Base-by-base conservation (phyloP, 2,329 filamentous ascomycete species). In the Arthrobotrys megalospora region DNA sequence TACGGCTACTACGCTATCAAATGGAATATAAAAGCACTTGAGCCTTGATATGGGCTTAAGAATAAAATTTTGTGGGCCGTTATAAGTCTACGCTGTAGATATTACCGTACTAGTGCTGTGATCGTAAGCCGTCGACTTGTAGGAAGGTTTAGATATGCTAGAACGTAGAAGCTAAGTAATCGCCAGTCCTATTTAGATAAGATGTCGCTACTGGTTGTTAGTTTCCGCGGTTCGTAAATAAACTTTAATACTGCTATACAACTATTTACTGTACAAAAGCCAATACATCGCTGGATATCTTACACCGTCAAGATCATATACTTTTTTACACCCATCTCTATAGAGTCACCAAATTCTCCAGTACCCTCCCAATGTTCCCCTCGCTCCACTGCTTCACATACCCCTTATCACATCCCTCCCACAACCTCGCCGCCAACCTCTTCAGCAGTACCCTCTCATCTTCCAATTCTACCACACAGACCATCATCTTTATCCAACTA, bases 341-440 rank as follows among this genome's bases (percentile, higher is more conserved):
- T 50, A 69, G n/a, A 47, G 24, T 19, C 16, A 78, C 60, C 24
- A 70, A 45, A 6, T 47, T 21, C 34, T 77, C 73, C 38, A 72
- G 10, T 19, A 72, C 75, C 19, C 75, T 43, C 4, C 67, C 75
- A 6, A 78, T 78, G 52, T 72, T 72, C 12, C 81, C 81, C 32
- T 79, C 76, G 47, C 81, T 81, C 81, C 81, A 82, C 45, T 80
- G 70, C 41, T 53, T 78, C 11, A 82, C 77, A 78, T 82, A 80
- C 14, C n/a, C 65, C 52, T 80, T 81, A 55, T 79, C 80, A 34
- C 80, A 80, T n/a, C 65, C 79, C 64, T 82, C 81, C 70, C 73
- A 81, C 11, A 82, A 48, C 66, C 81, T 76, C 8, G 79, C 81
- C 34, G 68, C 80, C 28, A 82, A 65, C 24, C 81, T 76, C 69